Conservation (phyloP, 2,329 filamentous ascomycete genomes). For the Clonostachys solani region DNA sequence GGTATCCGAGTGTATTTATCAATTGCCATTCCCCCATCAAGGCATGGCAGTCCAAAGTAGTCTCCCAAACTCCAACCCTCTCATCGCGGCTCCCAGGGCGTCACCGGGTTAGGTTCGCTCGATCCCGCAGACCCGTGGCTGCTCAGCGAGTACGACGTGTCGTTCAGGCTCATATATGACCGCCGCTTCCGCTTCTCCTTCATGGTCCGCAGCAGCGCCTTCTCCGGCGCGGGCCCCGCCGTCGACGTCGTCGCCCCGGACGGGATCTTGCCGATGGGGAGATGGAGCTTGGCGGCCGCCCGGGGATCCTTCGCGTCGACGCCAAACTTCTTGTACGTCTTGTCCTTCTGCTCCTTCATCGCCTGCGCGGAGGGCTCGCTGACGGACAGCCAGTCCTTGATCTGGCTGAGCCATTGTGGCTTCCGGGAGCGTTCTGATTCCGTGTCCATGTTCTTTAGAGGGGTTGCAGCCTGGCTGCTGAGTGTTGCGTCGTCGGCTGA, state of each 20-base stretch:
- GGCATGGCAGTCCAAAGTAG: too few species aligned
- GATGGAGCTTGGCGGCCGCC: conserved; percentile 38
- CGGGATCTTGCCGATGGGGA: conserved; percentile 39
- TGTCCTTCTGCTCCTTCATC: conserved; percentile 41
- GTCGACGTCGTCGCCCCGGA: conserved; percentile 39
- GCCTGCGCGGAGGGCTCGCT: conserved; percentile 47
- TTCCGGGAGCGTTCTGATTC: not conserved
- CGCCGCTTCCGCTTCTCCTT: conserved; percentile 21
- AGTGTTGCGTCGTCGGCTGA: too few species aligned
- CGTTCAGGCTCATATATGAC: conserved; percentile 16
- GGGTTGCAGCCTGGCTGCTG: too few species aligned
- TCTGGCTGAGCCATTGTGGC: not conserved
- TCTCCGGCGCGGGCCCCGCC: conserved; percentile 40
- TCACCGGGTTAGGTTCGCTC: conserved; percentile 6
- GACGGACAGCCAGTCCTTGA: conserved; percentile 40
- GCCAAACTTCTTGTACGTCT: conserved; percentile 35
- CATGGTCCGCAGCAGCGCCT: conserved; percentile 27
- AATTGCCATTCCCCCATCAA: too few species aligned
- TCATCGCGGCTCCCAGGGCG: not conserved
- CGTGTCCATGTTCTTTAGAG: not conserved
- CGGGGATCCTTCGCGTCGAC: conserved; percentile 35
- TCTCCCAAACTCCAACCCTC: too few species aligned
- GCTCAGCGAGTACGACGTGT: conserved; percentile 22
- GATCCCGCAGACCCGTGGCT: conserved; percentile 25
- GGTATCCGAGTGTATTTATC: too few species aligned